Evolutionary conservation across 179 eudicot species (phyloP), one percentile per base, ranked within the genome.

Genomic region (Silene vulgaris): DNA sequence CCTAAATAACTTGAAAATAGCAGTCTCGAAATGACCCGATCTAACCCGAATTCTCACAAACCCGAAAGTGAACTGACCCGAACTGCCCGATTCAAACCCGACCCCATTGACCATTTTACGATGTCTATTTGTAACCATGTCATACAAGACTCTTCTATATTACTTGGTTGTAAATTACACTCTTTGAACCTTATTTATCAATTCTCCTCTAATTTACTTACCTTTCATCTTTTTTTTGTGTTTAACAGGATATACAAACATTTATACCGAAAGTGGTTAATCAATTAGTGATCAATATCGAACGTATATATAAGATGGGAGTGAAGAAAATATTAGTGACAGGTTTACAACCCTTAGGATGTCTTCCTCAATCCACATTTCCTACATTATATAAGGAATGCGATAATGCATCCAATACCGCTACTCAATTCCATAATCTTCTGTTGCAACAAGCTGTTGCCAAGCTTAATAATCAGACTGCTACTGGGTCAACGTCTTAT

Each of bases 301-400:
- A 87, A 74, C 78, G 93, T 4, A 75, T 94, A 3, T 76, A 82
- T 6, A 65, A 23, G 0, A 66, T 88, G 70, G 97, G 98, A 40
- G 86, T 87, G 70, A 83, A 73, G 66, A 89, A 85, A 74, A 74
- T 94, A 50, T 82, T 79, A 0, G 97, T 90, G 74, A 79, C 92
- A 9, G 69, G 83, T 4, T 68, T 94, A 30, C 86, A 86, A 63
- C 96, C 97, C 7, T 60, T 94, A 48, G 97, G 96, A 17, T 94
- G 97, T 79, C 83, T 89, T 62, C 98, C 98, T 8, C 75, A 45
- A 12, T 69, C 20, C 79, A 90, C 92, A 2, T 30, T 3, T 1
- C 1, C 28, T 11, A 71, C 76, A 23, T 65, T 83, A 0, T 91
- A 71, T 83, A 81, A 82, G 29, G 76, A 84, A 50, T 94, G 98